phyloP scores from a whole-genome alignment of 352 stramenopile genomes.

The Phytopythium boreale region DNA sequence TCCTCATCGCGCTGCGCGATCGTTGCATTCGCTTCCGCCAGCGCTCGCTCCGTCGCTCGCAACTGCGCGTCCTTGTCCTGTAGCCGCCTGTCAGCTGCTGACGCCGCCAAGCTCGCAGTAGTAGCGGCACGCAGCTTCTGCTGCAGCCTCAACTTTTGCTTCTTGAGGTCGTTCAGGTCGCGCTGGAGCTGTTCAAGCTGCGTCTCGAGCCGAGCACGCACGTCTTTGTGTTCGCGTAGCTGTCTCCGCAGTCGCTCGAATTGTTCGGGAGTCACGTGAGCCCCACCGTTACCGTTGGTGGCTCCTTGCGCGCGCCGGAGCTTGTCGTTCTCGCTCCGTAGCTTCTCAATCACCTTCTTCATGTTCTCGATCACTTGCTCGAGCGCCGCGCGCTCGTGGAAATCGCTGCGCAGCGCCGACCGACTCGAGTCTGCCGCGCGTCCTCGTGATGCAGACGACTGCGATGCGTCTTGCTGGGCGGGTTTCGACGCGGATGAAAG shows the following conservation, averaged over 20 bases:
- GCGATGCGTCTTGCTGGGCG: neutral
- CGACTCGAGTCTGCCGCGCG: neutral
- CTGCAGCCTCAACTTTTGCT: constrained; percentile 64
- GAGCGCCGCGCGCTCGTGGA: constrained; percentile 50
- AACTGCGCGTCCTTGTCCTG: constrained; percentile 18
- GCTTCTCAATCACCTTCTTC: constrained; percentile 80
- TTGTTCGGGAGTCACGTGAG: constrained; percentile 31
- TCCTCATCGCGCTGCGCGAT: constrained; percentile 24
- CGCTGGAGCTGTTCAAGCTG: constrained; percentile 39
- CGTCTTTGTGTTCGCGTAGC: constrained; percentile 46
- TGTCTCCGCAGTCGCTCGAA: constrained; percentile 40
- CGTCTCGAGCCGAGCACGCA: constrained; percentile 27
- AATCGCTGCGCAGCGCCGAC: constrained; percentile 4
- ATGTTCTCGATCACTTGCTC: constrained; percentile 80
- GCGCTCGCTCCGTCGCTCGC: neutral
- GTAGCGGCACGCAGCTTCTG: constrained; percentile 56
- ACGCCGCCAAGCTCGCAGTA: constrained; percentile 14
- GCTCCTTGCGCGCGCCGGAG: constrained; percentile 37
- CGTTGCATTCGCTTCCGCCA: neutral
- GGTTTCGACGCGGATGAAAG: constrained; percentile 13
- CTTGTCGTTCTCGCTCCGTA: constrained; percentile 69
- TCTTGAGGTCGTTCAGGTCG: constrained; percentile 39
- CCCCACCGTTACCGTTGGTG: neutral
- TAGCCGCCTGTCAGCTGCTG: constrained; percentile 17
- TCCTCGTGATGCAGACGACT: neutral